A percentile compares a stretch with the other conserved stretches of the same genome.
Conservation (phyloP, 2,329 filamentous ascomycete genomes). For the Chaetothyriales sp. region DNA sequence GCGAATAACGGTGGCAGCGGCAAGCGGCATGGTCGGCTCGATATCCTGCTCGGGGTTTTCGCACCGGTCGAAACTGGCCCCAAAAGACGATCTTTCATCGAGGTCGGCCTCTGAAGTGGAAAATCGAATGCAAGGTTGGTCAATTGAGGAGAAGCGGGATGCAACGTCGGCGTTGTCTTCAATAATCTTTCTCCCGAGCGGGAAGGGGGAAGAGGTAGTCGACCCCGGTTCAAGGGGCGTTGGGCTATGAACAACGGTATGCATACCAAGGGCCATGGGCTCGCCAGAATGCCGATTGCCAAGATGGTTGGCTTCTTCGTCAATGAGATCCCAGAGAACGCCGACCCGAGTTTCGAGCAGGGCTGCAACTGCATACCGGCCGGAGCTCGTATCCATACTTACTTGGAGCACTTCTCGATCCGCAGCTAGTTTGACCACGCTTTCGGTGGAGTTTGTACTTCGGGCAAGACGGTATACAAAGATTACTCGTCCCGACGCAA, state of each 20-base stretch:
- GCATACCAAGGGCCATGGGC: constrained; percentile 13
- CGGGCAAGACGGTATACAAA: constrained; percentile 40
- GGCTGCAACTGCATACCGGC: constrained; percentile 43
- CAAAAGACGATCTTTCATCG: background rate
- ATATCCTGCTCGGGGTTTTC: background rate
- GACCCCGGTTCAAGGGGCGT: background rate
- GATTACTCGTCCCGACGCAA: constrained; percentile 40
- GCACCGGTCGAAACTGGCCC: background rate
- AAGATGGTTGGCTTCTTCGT: background rate
- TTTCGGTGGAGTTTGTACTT: constrained; percentile 24
- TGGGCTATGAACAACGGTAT: constrained; percentile 6
- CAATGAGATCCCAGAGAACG: constrained; percentile 43
- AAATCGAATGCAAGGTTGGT: background rate
- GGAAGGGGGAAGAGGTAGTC: background rate
- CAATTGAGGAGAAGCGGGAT: background rate
- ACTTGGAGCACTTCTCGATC: constrained; percentile 44
- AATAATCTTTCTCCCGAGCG: background rate
- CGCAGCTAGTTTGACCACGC: constrained; percentile 42
- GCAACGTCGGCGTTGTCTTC: background rate
- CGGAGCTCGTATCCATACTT: constrained; percentile 48
- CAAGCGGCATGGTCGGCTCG: background rate
- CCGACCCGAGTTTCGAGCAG: constrained; percentile 48
- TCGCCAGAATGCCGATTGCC: constrained; percentile 6
- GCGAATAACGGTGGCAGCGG: background rate
- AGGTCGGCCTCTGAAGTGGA: background rate